A percentile compares a stretch with the other conserved stretches of the same genome.
Evolutionary conservation across 345 rosid genomes (phyloP).

Genomic region (Citrus sp.): DNA sequence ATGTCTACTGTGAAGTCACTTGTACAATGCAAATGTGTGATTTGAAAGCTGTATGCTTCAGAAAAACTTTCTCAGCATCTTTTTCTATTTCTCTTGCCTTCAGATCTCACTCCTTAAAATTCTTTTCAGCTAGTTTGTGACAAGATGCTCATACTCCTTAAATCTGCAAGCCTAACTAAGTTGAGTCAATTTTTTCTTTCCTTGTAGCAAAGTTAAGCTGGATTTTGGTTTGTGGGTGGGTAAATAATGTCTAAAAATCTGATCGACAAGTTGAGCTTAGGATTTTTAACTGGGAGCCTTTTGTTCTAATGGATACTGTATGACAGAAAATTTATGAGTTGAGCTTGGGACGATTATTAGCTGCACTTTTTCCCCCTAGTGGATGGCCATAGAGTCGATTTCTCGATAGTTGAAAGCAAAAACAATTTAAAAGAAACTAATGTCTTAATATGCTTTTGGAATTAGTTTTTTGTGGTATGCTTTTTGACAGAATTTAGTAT

Average conservation of each 20-base stretch:
- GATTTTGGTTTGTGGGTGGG: background rate
- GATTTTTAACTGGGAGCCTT: background rate
- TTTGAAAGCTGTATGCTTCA: background rate
- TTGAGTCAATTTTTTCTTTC: background rate
- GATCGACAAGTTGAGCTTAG: background rate
- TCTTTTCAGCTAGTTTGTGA: background rate
- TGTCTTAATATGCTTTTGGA: background rate
- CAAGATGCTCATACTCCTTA: background rate
- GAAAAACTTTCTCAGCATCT: background rate
- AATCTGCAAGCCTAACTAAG: background rate
- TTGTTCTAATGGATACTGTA: background rate
- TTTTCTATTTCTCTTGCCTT: background rate
- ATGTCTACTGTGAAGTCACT: background rate
- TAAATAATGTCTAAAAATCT: background rate
- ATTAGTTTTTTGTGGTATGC: background rate
- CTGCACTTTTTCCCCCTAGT: background rate
- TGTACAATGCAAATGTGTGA: background rate
- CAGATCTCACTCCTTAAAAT: background rate
- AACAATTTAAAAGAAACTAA: background rate
- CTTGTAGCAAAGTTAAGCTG: background rate
- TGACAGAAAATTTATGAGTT: background rate
- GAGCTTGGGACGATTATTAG: background rate
- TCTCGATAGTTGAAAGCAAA: conserved; percentile 4
- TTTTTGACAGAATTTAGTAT: background rate
- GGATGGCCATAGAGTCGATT: background rate